A percentile compares a stretch with the other conserved stretches of the same genome.
These are phyloP conservation scores for Phoma herbarum DNA, from an alignment of 2,329 filamentous ascomycete genomes.

Conservation along the genomic window DNA sequence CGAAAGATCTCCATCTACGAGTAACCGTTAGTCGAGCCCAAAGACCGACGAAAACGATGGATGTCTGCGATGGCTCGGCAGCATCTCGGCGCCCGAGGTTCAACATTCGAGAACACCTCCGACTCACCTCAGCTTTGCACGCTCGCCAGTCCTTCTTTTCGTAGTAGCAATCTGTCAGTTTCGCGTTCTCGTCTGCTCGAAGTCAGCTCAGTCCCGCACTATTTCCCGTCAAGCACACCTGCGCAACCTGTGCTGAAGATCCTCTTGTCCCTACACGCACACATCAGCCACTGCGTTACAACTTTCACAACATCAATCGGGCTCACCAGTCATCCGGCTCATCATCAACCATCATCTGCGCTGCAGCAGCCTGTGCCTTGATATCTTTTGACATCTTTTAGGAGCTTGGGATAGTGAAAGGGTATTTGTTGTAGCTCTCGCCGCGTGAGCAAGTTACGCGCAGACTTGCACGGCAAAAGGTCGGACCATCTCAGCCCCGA, in stretches of 20 bases:
- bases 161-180: conserved; percentile 94
- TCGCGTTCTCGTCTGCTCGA: conserved; percentile 79
- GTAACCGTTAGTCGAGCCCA: conserved; percentile 3
- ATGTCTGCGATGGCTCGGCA: conserved; percentile 34
- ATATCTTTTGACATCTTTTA: conserved; percentile 66
- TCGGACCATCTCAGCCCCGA: conserved; percentile 44
- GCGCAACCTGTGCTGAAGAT: conserved; percentile 97
- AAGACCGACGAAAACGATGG: conserved; percentile 1
- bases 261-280: conserved; percentile 81
- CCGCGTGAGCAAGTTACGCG: conserved; percentile 15
- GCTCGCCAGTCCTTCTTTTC: conserved; percentile 95
- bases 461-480: conserved; percentile 29
- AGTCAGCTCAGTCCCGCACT: neutral
- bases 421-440: conserved; percentile 14
- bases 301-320: conserved; percentile 31
- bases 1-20: conserved; percentile 86
- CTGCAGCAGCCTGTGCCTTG: conserved; percentile 47
- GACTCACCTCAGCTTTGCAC: conserved; percentile 84
- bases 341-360: conserved; percentile 71
- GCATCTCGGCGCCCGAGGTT: conserved; percentile 34
- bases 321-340: conserved; percentile 94
- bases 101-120: conserved; percentile 15
- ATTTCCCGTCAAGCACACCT: conserved; percentile 61
- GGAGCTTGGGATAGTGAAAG: conserved; percentile 12
- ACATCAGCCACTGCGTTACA: conserved; percentile 8